Percentiles rank a stretch among this genome's conserved stretches.
Evolutionary conservation across 2,329 filamentous ascomycete species (phyloP).

Genomic region (Ophiostoma himal-ulmi): DNA sequence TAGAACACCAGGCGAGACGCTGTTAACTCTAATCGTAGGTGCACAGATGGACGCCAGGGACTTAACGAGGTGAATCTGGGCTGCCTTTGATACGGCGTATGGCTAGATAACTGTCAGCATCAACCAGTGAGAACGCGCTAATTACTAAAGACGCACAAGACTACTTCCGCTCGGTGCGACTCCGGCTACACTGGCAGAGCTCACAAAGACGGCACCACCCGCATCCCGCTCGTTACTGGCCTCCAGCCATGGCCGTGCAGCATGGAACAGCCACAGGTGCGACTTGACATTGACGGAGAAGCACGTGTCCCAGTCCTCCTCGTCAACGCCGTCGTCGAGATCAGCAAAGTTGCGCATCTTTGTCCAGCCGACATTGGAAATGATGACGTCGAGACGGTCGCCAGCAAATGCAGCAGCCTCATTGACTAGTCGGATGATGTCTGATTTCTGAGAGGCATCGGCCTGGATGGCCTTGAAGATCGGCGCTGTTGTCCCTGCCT

Average conservation of each 20-base stretch:
- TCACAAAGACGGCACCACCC: slow-evolving; percentile 51
- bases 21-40: not conserved
- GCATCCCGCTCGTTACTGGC: slow-evolving; percentile 37
- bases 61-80: slow-evolving; percentile 56
- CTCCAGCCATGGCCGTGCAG: slow-evolving; percentile 49
- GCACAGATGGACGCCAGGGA: slow-evolving; percentile 38
- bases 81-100: slow-evolving; percentile 72
- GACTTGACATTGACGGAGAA: slow-evolving; percentile 4
- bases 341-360: slow-evolving; percentile 40
- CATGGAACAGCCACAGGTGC: slow-evolving; percentile 27
- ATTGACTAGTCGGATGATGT: not conserved
- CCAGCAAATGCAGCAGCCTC: not conserved
- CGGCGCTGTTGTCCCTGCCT: not conserved
- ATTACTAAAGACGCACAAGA: slow-evolving; percentile 36
- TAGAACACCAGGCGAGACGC: not conserved
- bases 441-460: not conserved
- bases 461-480: not conserved
- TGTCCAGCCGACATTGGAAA: slow-evolving; percentile 66
- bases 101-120: slow-evolving; percentile 39
- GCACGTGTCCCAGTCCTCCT: slow-evolving; percentile 51
- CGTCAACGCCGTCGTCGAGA: slow-evolving; percentile 38
- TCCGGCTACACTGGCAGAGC: slow-evolving; percentile 58
- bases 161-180: slow-evolving; percentile 58
- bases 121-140: too few relatives aligned
- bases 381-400: slow-evolving; percentile 28